These are phyloP conservation scores for Aciculoconidium aculeatum DNA, from an alignment of 805 yeast species.

Conservation along the genomic window DNA sequence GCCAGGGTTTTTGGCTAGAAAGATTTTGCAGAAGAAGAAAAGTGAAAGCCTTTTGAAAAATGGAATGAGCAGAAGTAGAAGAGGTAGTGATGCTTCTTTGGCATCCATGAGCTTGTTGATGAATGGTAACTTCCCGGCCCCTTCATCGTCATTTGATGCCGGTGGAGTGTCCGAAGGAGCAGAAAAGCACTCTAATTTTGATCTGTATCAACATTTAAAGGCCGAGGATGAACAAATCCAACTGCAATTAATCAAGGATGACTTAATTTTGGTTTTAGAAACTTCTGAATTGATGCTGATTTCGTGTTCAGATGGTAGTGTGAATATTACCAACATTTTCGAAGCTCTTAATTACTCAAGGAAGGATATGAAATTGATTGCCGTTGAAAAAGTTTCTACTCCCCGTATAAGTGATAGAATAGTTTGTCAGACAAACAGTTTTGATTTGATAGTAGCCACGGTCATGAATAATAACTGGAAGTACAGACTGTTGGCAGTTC, in stretches of 20 bases:
- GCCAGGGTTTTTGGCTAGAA: conserved; percentile 39
- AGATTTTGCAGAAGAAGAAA: conserved; percentile 20
- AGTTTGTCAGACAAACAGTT: conserved; percentile 46
- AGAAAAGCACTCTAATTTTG: conserved; percentile 5
- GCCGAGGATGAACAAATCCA: conserved; percentile 4
- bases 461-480: conserved; percentile 65
- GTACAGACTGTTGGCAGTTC: conserved; percentile 44
- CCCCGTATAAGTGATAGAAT: conserved; percentile 74
- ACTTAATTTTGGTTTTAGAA: conserved; percentile 48
- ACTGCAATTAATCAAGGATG: conserved; percentile 27
- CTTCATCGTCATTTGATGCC: conserved; percentile 8
- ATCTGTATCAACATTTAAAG: conserved; percentile 2
- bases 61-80: conserved; percentile 16
- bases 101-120: conserved; percentile 16
- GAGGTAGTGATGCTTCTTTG: conserved; percentile 26
- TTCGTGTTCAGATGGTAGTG: conserved; percentile 44
- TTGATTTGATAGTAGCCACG: conserved; percentile 54
- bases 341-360: conserved; percentile 13
- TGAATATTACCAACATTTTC: conserved; percentile 24
- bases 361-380: conserved; percentile 23
- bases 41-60: conserved; percentile 7
- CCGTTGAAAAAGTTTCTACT: conserved; percentile 54
- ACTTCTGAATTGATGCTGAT: conserved; percentile 46
- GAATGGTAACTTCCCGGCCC: conserved; percentile 33
- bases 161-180: conserved; percentile 8